Evolutionary conservation across 495 filamentous ascomycete species (phyloP), one percentile per base, ranked within the genome.

Genomic region (Hypoxylon lenormandii): DNA sequence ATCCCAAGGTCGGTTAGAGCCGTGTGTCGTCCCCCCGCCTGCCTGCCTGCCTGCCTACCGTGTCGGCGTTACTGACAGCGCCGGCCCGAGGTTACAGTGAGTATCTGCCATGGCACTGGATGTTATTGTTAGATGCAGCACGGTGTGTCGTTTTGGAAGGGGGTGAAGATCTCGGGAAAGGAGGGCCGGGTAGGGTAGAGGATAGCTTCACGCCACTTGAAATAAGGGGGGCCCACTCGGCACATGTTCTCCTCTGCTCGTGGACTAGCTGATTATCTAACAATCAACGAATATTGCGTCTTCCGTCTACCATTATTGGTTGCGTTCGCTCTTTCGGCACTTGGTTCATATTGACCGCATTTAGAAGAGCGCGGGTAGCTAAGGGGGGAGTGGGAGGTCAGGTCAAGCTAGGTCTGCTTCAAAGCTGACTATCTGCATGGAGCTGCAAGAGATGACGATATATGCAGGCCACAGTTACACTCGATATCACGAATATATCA

Each of bases 371-470:
- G 19, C 21, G 43, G 5, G 15, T 1, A 46, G 38, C 26, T 7
- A 26, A 49, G 22, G 11, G 47, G 5, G 47, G 23, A 50, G 19
- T 26, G 28, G 22, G 47, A n/a, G 47, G 21, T 3, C 26, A 3
- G 26, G 37, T 38, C 37, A 38, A 8, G 11, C 37, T 11, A 38
- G 37, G 11, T 38, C 37, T 11, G 37, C 3, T 38, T 5, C 10
- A 38, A 38, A 8, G 11, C 11, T 18, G 48, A 21, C 43, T 46
- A 48, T 45, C 49, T 23, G 59, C 59, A 53, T 62, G 48, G 49
- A 4, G 2, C 22, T 37, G 38, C 59, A 62, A 62, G 59, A 53
- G 49, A 62, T 62, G 46, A 23, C 38, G 38, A 62, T 62, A 53
- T 47, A 46, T 48, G 37, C 18, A 21, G 4, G 8, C 18, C 47